A percentile compares a stretch with the other conserved stretches of the same genome.
These are phyloP conservation scores for Marchantia polymorpha DNA, from an alignment of 225 moss, liverwort and hornwort species.

Conservation along the genomic window DNA sequence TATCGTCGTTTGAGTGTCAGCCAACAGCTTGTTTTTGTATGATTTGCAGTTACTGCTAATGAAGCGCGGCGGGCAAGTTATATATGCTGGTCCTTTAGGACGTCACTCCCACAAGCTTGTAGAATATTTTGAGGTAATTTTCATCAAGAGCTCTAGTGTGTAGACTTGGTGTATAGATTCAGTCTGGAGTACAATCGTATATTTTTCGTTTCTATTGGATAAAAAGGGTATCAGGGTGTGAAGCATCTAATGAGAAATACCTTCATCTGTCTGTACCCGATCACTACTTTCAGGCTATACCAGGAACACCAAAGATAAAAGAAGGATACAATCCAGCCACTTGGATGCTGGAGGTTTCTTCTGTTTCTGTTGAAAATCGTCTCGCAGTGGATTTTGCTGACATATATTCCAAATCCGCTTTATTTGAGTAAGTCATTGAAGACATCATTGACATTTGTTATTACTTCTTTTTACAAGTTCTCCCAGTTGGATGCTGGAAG, in stretches of 20 bases:
- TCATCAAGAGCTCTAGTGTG: neutral
- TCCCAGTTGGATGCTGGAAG: neutral
- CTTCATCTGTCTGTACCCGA: neutral
- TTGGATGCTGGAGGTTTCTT: conserved; percentile 82
- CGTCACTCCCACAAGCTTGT: conserved; percentile 67
- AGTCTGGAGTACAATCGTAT: no score
- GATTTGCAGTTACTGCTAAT: conserved; percentile 54
- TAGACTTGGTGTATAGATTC: neutral
- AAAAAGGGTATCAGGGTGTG: neutral
- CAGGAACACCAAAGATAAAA: conserved; percentile 63
- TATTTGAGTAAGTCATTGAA: conserved; percentile 46
- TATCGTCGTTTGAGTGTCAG: neutral
- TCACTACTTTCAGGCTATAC: conserved; percentile 47
- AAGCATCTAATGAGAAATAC: neutral
- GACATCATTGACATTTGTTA: neutral
- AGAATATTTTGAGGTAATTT: conserved; percentile 72
- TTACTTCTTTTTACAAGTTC: neutral
- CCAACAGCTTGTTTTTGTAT: no score
- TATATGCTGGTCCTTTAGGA: conserved; percentile 80
- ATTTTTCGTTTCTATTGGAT: neutral
- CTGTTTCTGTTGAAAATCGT: conserved; percentile 46
- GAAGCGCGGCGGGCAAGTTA: conserved; percentile 90
- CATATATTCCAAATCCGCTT: conserved; percentile 46
- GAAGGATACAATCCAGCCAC: conserved; percentile 84
- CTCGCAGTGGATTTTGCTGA: conserved; percentile 72